Percentiles rank a stretch among this genome's conserved stretches.
Conservation (phyloP, 306 rosid genomes). For the Carpinus viminea region DNA sequence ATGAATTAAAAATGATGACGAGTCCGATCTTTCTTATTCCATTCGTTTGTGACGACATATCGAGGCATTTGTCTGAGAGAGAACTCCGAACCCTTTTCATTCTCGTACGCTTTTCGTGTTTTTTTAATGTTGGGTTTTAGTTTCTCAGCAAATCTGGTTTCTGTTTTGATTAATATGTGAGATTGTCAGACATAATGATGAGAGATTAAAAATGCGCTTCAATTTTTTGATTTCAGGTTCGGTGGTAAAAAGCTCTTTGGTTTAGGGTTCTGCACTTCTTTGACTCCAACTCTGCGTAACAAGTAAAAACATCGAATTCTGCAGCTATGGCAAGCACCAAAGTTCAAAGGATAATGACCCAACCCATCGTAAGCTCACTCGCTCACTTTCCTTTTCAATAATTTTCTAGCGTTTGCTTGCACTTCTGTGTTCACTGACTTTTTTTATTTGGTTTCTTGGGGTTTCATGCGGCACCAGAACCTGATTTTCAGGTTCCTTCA, state of each 20-base stretch:
- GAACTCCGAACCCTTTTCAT: constrained; percentile 1
- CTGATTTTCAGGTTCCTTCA: constrained; percentile 91
- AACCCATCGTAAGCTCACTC: constrained; percentile 51
- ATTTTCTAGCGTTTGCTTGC: background rate
- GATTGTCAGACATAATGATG: constrained; percentile 49
- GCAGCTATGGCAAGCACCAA: constrained; percentile 78
- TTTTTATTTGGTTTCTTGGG: constrained; percentile 1
- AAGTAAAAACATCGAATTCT: background rate
- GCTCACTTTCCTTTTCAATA: background rate
- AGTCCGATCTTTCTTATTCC: constrained; percentile 65
- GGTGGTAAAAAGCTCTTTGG: background rate
- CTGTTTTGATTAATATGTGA: no score
- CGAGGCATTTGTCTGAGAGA: constrained; percentile 99
- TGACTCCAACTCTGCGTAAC: background rate
- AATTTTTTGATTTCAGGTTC: background rate
- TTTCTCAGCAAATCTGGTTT: no score
- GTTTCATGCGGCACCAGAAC: constrained; percentile 47
- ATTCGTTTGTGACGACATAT: constrained; percentile 69
- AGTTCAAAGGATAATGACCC: constrained; percentile 84
- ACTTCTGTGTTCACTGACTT: constrained; percentile 8
- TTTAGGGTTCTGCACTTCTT: background rate
- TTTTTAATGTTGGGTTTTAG: no score
- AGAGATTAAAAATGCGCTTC: constrained; percentile 1
- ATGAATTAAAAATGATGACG: constrained; percentile 75
- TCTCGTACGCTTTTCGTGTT: background rate